Base-by-base conservation (phyloP, 2,329 filamentous ascomycete species). In the Pseudogymnoascus sp. region DNA sequence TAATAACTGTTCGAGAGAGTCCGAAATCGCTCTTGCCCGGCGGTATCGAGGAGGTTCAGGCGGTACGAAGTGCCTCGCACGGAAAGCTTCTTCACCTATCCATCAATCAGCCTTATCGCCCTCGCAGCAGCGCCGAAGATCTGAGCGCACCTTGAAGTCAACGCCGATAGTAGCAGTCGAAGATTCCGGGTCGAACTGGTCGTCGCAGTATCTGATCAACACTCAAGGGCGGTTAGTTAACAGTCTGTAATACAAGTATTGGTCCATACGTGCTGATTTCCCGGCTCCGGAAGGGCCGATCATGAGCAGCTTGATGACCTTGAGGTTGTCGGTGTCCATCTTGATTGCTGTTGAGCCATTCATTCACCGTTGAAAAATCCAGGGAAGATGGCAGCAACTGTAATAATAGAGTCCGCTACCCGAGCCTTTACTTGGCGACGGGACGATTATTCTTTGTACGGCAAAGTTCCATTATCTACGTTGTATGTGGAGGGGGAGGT, bases 1-100 rank as follows among this genome's bases (percentile, higher is more conserved):
- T 99, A 97, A 78, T 97, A 99, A 48, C 89, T 94, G 66, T 94
- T 84, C 27, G 90, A 96, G 39, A 97, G 92, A 63, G 90, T 95
- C 66, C 94, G 90, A 75, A 97, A 99, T 64, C 94, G 86, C 75
- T 99, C 94, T 64, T 95, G 97, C 60, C 94, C 94, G 4, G 94
- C 94, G 0, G 94, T 99, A 73, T 99, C 94, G 66, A 83, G 80
- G 59, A 84, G 76, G 52, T 80, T 81, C 21, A 83, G 68, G 27
- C 79, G 75, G 65, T 82, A 82, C 3, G 77, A 74, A 67, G 78
- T 79, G 40, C 79, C 80, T 58, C 77, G 76, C 62, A 83, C 77
- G 12, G 77, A 78, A 37, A 83, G 73, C 59, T 77, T 82, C 67
- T 83, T 83, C 67, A 78, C 75, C 80, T 82, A 63, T 29, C 13